Base-by-base conservation (phyloP, 768 basidiomycete genomes). In the Baorangia bicolor region DNA sequence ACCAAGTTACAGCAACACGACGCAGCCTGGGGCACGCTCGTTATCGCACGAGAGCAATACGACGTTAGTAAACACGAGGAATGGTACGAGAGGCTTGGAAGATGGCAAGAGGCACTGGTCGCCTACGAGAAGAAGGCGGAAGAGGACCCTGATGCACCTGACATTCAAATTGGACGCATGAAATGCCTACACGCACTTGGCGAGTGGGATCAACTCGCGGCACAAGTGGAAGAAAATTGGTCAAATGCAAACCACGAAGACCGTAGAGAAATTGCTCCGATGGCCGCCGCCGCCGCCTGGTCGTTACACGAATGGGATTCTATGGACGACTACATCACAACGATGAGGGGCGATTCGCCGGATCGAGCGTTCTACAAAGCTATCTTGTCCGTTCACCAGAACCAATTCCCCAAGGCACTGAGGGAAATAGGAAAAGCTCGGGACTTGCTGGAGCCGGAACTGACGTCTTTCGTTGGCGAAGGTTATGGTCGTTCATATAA, bases 231-330 rank as follows among this genome's bases (percentile, higher is more conserved):
- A 53, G 86, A 92, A 60, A 83, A 88, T 59, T 99, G 97, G 97
- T 71, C 82, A 4, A 88, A 82, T 58, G 89, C 92, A 12, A 85
- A 79, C 45, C 81, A 87, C 54, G 94, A 97, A 49, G 87, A 94
- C 60, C 86, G 90, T 45, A 82, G 88, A 49, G 88, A 91, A 72
- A 97, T 98, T 60, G 94, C 97, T 0, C 95, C 97, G 0, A 88
- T 99, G 79, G 97, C 96, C 0, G 92, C 97, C 1, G 95, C 96
- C 0, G 96, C 97, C 1, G 92, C 94, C 2, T 99, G 97, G 96
- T 93, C 93, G 2, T 74, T 98, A 53, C 87, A 89, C 60, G 95
- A 98, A 64, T 99, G 97, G 97, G 94, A 98, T 63, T 82, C 87
- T 4, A 99, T 99, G 97, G 97, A 98, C 42, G 87, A 94, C 63